These are phyloP conservation scores for Candida ponderosae DNA, from an alignment of 805 yeast genomes.

Conservation along the genomic window DNA sequence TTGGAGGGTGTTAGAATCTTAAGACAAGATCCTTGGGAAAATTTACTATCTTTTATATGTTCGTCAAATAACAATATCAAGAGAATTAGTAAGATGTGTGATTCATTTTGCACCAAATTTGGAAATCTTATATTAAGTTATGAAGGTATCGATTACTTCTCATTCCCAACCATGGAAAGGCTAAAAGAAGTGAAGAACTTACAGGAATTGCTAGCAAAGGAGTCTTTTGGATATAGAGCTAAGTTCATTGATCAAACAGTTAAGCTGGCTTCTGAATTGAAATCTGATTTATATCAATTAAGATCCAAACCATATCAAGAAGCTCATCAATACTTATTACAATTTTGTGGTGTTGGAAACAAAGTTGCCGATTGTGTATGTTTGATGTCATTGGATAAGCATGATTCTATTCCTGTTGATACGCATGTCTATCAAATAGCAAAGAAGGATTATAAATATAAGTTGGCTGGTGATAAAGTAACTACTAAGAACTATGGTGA, in stretches of 20 bases:
- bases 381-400: slow-evolving; percentile 82
- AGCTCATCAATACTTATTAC: slow-evolving; percentile 51
- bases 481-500: slow-evolving; percentile 25
- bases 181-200: slow-evolving; percentile 33
- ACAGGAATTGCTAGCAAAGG: slow-evolving; percentile 34
- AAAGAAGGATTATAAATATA: slow-evolving; percentile 64
- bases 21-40: slow-evolving; percentile 97
- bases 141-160: slow-evolving; percentile 50
- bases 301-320: slow-evolving; percentile 39
- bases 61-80: slow-evolving; percentile 95
- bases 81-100: slow-evolving; percentile 90
- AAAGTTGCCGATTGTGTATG: slow-evolving; percentile 97
- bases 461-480: slow-evolving; percentile 20
- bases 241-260: slow-evolving; percentile 81
- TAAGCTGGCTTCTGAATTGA: slow-evolving; percentile 24
- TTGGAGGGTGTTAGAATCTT: slow-evolving; percentile 76
- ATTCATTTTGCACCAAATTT: slow-evolving; percentile 58
- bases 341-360: slow-evolving; percentile 88
- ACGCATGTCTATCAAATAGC: slow-evolving; percentile 94
- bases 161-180: slow-evolving; percentile 65
- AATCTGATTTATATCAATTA: slow-evolving; percentile 30
- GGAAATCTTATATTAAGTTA: slow-evolving; percentile 52
- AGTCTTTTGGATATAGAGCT: slow-evolving; percentile 88
- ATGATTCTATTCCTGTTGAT: slow-evolving; percentile 88
- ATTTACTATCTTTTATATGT: slow-evolving; percentile 82